phyloP scores from a whole-genome alignment of 2,329 filamentous ascomycete genomes.

The Raffaelea albimanens region DNA sequence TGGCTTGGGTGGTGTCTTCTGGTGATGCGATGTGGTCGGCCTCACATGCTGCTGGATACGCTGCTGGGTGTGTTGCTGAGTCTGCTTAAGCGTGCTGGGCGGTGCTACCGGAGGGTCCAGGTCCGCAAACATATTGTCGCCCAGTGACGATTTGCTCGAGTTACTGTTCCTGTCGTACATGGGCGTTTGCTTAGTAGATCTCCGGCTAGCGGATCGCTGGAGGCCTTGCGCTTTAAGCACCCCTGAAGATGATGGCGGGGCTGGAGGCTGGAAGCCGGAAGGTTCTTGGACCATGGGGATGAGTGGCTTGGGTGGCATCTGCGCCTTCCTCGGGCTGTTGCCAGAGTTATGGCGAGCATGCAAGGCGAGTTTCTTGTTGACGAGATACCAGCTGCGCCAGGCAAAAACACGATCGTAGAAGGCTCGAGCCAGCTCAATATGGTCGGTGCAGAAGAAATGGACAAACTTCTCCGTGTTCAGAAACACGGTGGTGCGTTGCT shows the following conservation, averaged over 20 bases:
- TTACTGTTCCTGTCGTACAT: not conserved
- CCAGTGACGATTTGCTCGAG: not conserved
- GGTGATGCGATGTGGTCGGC: not conserved
- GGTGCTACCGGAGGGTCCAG: not conserved
- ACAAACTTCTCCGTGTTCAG: constrained; percentile 76
- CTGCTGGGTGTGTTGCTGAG: constrained; percentile 16
- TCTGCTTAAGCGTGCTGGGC: not conserved
- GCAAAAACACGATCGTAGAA: constrained; percentile 65
- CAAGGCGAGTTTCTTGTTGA: constrained; percentile 51
- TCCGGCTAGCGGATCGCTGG: constrained; percentile 20
- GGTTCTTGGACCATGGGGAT: constrained; percentile 17
- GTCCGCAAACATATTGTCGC: constrained; percentile 17
- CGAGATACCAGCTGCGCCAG: constrained; percentile 90
- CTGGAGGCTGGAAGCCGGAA: constrained; percentile 18
- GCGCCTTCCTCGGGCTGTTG: constrained; percentile 13
- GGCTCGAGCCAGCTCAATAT: constrained; percentile 52
- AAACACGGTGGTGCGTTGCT: constrained; percentile 81
- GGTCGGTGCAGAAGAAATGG: constrained; percentile 82
- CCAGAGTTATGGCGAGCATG: constrained; percentile 1
- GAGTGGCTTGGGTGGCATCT: constrained; percentile 12
- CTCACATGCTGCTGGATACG: no score
- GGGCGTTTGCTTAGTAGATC: not conserved
- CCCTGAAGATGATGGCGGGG: constrained; percentile 8
- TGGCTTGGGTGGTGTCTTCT: not conserved
- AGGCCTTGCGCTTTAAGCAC: constrained; percentile 15